Evolutionary conservation across 1,284 basidiomycete genomes (phyloP).

Genomic region (Rhodotorula sp.): DNA sequence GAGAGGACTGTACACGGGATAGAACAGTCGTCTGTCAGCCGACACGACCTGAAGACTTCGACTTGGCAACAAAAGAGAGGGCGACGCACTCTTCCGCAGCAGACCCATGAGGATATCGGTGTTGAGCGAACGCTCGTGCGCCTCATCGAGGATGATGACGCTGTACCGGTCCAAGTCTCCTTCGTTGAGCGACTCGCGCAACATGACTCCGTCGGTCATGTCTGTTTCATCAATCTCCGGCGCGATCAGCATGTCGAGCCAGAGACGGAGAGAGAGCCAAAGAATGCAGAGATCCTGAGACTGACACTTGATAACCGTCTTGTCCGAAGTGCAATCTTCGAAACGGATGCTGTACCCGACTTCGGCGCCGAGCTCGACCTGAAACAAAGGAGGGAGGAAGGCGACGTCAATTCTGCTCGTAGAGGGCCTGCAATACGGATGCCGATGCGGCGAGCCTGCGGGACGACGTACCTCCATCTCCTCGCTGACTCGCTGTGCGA

Average conservation of each 20-base stretch:
- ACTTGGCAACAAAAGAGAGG: neutral
- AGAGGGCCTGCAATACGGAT: neutral
- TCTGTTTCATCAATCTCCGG: neutral
- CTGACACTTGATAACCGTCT: constrained; percentile 81
- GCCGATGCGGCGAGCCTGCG: neutral
- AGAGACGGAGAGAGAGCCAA: neutral
- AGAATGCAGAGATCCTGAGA: neutral
- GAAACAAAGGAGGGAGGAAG: neutral
- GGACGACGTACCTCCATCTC: constrained; percentile 70
- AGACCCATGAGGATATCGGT: constrained; percentile 96
- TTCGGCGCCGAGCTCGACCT: constrained; percentile 81
- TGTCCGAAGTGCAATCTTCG: constrained; percentile 98
- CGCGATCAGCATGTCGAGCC: neutral
- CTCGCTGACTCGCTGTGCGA: constrained; percentile 96
- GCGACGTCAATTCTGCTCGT: too few relatives aligned
- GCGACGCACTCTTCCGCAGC: constrained; percentile 31
- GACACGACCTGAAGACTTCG: neutral
- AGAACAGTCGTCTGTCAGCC: neutral
- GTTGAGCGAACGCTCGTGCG: constrained; percentile 90
- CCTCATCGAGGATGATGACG: constrained; percentile 94
- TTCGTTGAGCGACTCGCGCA: constrained; percentile 92
- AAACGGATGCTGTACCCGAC: constrained; percentile 99
- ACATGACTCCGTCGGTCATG: constrained; percentile 93
- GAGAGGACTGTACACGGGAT: constrained; percentile 60
- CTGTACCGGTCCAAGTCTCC: constrained; percentile 89